Percentiles rank a stretch among this genome's conserved stretches.
Conservation (phyloP, 768 basidiomycete species). For the Stropharia rugosoannulata region DNA sequence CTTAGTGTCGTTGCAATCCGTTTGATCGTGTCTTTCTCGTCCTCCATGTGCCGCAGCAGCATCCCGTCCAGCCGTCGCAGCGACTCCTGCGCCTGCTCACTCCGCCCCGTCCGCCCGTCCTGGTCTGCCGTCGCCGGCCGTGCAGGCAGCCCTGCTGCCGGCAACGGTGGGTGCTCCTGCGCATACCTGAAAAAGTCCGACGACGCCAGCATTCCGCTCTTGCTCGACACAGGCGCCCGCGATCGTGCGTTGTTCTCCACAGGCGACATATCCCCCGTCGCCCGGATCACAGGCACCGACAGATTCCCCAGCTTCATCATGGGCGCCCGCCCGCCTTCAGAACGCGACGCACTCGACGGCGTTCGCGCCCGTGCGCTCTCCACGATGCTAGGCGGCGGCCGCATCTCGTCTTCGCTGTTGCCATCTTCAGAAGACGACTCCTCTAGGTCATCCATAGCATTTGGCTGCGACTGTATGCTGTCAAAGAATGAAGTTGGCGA, state of each 20-base stretch:
- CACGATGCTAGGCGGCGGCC: slow-evolving; percentile 18
- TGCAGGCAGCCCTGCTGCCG: slow-evolving; percentile 12
- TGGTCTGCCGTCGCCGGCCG: slow-evolving; percentile 29
- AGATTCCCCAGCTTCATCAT: slow-evolving; percentile 67
- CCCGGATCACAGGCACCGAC: slow-evolving; percentile 62
- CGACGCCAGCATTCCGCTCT: slow-evolving; percentile 39
- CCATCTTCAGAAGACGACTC: slow-evolving; percentile 53
- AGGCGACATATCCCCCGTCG: slow-evolving; percentile 39
- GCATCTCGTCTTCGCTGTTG: slow-evolving; percentile 28
- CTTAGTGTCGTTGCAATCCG: slow-evolving; percentile 59
- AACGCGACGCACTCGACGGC: slow-evolving; percentile 30
- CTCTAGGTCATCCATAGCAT: slow-evolving; percentile 70
- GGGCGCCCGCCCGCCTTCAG: slow-evolving; percentile 28
- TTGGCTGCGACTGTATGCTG: slow-evolving; percentile 64
- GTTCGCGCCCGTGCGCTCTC: slow-evolving; percentile 33
- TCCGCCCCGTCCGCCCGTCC: slow-evolving; percentile 29
- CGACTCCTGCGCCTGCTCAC: slow-evolving; percentile 51
- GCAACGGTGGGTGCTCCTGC: slow-evolving; percentile 34
- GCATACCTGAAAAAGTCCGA: slow-evolving; percentile 49
- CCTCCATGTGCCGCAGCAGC: slow-evolving; percentile 79
- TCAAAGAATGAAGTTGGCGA: slow-evolving; percentile 77
- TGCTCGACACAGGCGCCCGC: slow-evolving; percentile 22
- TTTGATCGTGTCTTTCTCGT: slow-evolving; percentile 78
- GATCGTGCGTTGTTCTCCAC: slow-evolving; percentile 41
- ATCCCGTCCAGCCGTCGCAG: slow-evolving; percentile 73